Percentiles rank a stretch among this genome's conserved stretches.
Evolutionary conservation across 2,329 filamentous ascomycete genomes (phyloP).

Genomic region (Calycina herbarum): DNA sequence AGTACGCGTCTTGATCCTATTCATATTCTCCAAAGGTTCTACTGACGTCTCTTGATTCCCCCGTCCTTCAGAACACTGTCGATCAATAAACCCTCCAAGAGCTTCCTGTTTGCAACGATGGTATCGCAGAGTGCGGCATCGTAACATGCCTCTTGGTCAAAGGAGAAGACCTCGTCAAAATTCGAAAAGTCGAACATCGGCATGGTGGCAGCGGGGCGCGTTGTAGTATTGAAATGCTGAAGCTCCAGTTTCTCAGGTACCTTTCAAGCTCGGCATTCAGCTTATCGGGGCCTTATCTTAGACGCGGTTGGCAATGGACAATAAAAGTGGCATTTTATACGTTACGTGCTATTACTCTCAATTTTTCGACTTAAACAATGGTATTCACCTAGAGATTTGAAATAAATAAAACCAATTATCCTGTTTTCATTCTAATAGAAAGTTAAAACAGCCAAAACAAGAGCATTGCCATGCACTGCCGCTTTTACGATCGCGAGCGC

Average conservation of each 20-base stretch:
- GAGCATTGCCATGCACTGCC: no score
- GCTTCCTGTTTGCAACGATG: conserved; percentile 66
- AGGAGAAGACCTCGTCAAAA: conserved; percentile 67
- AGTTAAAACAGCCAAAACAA: no score
- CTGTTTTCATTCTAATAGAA: conserved; percentile 11
- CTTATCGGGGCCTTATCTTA: conserved; percentile 24
- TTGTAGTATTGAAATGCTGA: conserved; percentile 4
- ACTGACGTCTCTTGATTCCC: conserved; percentile 66
- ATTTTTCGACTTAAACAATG: no score
- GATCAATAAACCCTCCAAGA: conserved; percentile 73
- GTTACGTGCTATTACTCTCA: no score
- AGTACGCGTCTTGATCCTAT: neutral
- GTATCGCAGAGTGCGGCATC: conserved; percentile 59
- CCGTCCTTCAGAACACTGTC: conserved; percentile 73
- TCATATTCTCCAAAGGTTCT: neutral
- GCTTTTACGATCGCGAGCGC: no score
- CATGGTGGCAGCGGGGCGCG: neutral
- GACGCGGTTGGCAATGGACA: conserved; percentile 16
- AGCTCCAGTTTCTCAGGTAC: conserved; percentile 11
- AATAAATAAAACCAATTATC: no score
- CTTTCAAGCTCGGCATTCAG: conserved; percentile 5
- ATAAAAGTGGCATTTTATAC: no score
- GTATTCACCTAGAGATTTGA: no score
- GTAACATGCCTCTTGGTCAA: conserved; percentile 61
- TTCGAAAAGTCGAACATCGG: conserved; percentile 64